Evolutionary conservation across 1,284 basidiomycete genomes (phyloP), one percentile per base, ranked within the genome.

Genomic region (Amylostereum areolatum): DNA sequence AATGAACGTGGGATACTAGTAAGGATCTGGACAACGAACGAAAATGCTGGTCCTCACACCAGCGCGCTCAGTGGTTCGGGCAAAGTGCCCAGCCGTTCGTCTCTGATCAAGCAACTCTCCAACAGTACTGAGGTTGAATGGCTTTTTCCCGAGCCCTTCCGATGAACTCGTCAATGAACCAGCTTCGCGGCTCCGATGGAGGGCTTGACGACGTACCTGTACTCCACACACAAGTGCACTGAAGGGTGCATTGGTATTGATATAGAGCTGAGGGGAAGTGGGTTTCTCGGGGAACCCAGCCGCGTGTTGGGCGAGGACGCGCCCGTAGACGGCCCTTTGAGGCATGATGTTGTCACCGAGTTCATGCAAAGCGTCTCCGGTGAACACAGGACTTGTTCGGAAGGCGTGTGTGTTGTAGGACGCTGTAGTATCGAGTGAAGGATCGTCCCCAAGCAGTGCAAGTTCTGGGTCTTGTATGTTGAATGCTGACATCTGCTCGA

Each of bases 41-140:
- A 18, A 18, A 18, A 18, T 18, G 18, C 18, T 18, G 18, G 18
- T 18, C 18, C 56, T 40, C 40, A 56, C 56, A 66, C 60, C 8
- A 65, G 52, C 1, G 57, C 63, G 12, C 62, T 59, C 6, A 66
- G 56, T 1, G 60, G 61, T 9, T 54, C 58, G 6, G 59, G 57
- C 2, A 62, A 51, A 4, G 52, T 52, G 1, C 65, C 65, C 9
- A 65, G 52, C 24, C 62, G 53, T 3, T 43, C 41, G 32, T 58
- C 55, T 4, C 42, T 34, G n/a, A 65, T 60, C 18, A 66, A 46
- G 52, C 60, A 61, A 24, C 58, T 59, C 48, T 65, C 65, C 5
- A 66, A 51, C 3, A 66, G 48, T 7, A 64, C 59, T 4, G 60
- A 60, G 3, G 63, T 59, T n/a, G 62, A 62, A 36, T 65, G 63